Base-by-base conservation (phyloP, 2,329 filamentous ascomycete species). In the Knufia fluminis region DNA sequence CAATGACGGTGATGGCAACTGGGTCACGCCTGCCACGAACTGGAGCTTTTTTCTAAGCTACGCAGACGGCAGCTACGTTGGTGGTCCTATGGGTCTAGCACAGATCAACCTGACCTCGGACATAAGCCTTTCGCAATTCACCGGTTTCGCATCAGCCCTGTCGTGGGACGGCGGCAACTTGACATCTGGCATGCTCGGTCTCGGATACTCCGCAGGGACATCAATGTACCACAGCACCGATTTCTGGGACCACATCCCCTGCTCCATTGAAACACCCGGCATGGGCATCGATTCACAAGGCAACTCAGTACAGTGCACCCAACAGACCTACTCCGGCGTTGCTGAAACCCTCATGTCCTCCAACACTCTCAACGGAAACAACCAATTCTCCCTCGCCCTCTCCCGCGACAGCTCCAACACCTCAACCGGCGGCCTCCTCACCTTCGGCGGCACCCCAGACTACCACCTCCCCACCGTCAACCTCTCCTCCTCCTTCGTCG, bases 151-250 rank as follows among this genome's bases (percentile, higher is more conserved):
- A 3, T 64, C 70, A 42, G 55, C 59, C 32, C 66, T 70, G 0
- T 65, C 62, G 10, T 73, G 68, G 63, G 58, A 64, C 16, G 72
- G 72, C 7, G 71, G 76, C 50, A 65, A 63, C 1, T 59, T 67
- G 19, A 70, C 71, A 1, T 70, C 68, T 24, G 76, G 76, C 2
- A 59, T 78, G 1, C 55, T 79, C 2, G 76, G 76, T 1, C 64
- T 79, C 10, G 73, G 66, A 1, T 78, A 75, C 56, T 69, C 71
- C 7, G 62, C 67, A 9, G 56, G 77, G 39, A 77, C 74, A 1
- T 69, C 67, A 17, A 66, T 68, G 2, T 61, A 64, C 26, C 54
- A 56, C 3, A 55, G 48, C 28, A 58, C 55, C n/a, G 40, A 46
- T 31, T 14, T 50, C 20, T 47, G 49, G 4, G 46, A 52, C 42